phyloP scores from a whole-genome alignment of 208 protist species.

The Leishmania lainsoni region DNA sequence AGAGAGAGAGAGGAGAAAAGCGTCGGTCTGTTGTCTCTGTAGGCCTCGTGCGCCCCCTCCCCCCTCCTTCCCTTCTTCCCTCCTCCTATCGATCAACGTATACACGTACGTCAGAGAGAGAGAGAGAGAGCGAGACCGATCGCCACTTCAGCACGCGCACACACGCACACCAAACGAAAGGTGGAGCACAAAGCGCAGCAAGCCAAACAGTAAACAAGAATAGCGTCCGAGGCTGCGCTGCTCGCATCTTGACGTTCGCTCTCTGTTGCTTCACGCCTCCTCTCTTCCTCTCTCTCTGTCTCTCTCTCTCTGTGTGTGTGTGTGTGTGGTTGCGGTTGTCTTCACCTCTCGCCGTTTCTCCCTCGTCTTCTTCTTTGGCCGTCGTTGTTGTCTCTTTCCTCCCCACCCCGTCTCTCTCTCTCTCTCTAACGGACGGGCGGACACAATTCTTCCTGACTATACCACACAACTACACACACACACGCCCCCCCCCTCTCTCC shows the following conservation, averaged over 20 bases:
- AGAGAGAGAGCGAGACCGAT: too few relatives aligned
- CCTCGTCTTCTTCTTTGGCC: not conserved
- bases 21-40: not conserved
- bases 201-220: too few relatives aligned
- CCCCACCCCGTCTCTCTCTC: not conserved
- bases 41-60: not conserved
- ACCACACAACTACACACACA: too few relatives aligned
- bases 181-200: too few relatives aligned
- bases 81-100: not conserved
- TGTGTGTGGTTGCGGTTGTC: too few relatives aligned
- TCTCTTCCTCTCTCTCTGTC: constrained; percentile 11
- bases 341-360: not conserved
- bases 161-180: too few relatives aligned
- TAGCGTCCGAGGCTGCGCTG: not conserved
- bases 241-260: constrained; percentile 6
- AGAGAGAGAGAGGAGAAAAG: not conserved
- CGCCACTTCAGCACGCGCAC: too few relatives aligned
- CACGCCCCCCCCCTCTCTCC: too few relatives aligned
- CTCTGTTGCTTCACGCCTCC: constrained; percentile 13
- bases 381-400: not conserved
- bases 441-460: too few relatives aligned
- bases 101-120: not conserved
- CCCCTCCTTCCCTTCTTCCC: not conserved
- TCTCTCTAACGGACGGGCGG: not conserved
- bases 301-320: too few relatives aligned